Percentiles rank a stretch among this genome's conserved stretches.
Evolutionary conservation across 768 basidiomycete species (phyloP).

Genomic region (Hypsizygus marmoreus): DNA sequence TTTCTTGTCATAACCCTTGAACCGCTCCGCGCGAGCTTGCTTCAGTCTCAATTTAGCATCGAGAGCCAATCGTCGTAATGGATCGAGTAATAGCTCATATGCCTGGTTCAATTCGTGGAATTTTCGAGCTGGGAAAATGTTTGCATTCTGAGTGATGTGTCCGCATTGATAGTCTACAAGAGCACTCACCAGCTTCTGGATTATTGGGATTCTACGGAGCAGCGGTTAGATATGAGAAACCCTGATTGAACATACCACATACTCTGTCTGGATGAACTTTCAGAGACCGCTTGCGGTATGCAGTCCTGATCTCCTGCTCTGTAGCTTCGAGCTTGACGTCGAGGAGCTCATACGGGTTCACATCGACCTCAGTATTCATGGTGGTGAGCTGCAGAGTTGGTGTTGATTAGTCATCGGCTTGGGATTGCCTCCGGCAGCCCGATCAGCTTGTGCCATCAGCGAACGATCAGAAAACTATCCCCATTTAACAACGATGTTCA

Average conservation of each 20-base stretch:
- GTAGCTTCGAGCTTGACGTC: conserved; percentile 62
- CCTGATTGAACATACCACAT: too few species aligned
- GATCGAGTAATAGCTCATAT: conserved; percentile 80
- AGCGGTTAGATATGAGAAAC: too few species aligned
- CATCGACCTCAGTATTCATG: conserved; percentile 52
- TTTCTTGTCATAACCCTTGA: conserved; percentile 68
- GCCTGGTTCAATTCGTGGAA: conserved; percentile 86
- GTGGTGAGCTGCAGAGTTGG: too few species aligned
- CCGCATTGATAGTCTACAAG: not conserved
- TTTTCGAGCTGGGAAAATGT: conserved; percentile 73
- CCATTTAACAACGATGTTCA: too few species aligned
- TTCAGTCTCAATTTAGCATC: conserved; percentile 78
- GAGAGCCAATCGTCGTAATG: conserved; percentile 72
- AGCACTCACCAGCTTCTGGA: conserved; percentile 66
- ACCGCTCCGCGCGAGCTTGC: conserved; percentile 70
- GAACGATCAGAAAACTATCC: too few species aligned
- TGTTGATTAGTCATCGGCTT: too few species aligned
- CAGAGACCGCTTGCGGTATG: conserved; percentile 76
- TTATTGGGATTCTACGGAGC: conserved; percentile 77
- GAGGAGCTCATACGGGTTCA: conserved; percentile 75
- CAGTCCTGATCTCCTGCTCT: conserved; percentile 77
- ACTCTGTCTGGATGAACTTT: conserved; percentile 90
- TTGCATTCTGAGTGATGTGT: not conserved
- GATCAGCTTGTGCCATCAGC: too few species aligned
- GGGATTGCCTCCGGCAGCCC: too few species aligned